Percentiles rank a stretch among this genome's conserved stretches.
These are phyloP conservation scores for Penicillium thymicola DNA, from an alignment of 2,329 filamentous ascomycete species.

Conservation along the genomic window DNA sequence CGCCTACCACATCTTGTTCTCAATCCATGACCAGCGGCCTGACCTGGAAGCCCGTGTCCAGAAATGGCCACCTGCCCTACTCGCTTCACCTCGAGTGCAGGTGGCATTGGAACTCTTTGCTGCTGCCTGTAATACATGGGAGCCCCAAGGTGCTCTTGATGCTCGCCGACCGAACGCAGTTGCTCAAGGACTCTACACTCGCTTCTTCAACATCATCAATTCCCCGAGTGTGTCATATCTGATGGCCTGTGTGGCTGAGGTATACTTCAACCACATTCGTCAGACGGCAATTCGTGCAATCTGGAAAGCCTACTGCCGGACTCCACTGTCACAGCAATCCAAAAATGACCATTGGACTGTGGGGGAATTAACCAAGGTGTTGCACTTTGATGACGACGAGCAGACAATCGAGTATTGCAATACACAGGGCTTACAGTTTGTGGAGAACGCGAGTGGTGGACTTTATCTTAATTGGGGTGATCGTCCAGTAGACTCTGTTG, in stretches of 20 bases:
- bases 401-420: constrained; percentile 55
- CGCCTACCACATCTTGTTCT: constrained; percentile 59
- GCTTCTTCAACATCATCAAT: constrained; percentile 56
- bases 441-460: constrained; percentile 44
- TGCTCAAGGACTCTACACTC: constrained; percentile 56
- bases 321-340: constrained; percentile 46
- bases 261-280: constrained; percentile 59
- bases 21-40: constrained; percentile 51
- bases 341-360: constrained; percentile 57
- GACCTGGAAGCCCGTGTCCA: constrained; percentile 59
- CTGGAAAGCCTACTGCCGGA: constrained; percentile 52
- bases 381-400: constrained; percentile 56
- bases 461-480: constrained; percentile 52
- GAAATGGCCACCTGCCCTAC: constrained; percentile 51
- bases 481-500: constrained; percentile 47
- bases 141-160: constrained; percentile 51
- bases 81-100: constrained; percentile 52
- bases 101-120: constrained; percentile 57
- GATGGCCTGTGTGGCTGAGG: constrained; percentile 62
- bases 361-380: constrained; percentile 48
- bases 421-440: constrained; percentile 52
- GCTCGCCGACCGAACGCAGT: constrained; percentile 50
- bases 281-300: constrained; percentile 55
- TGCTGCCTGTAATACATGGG: constrained; percentile 53
- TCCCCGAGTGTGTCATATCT: constrained; percentile 58